phyloP scores from a whole-genome alignment of 2,329 filamentous ascomycete species.

The Metarhizium album region DNA sequence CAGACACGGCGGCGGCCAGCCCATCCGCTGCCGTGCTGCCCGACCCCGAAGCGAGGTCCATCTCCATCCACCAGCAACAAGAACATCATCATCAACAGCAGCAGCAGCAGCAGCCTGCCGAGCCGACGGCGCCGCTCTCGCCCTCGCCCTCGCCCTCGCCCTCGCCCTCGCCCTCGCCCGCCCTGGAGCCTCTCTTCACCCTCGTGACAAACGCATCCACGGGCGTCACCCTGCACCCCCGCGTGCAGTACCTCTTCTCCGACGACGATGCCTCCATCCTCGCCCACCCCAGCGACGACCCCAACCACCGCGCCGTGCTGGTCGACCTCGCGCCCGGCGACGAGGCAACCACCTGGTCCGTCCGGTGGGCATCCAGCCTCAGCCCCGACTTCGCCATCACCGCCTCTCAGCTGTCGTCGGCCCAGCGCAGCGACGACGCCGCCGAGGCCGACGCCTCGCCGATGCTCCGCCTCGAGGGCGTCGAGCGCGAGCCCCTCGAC shows the following conservation, averaged over 20 bases:
- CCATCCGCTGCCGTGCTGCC: too few species aligned
- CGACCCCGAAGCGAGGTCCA: background rate
- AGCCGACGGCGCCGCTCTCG: too few species aligned
- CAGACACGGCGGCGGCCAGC: background rate
- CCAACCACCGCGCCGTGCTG: constrained; percentile 38
- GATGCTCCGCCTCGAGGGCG: constrained; percentile 26
- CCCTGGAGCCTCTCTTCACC: constrained; percentile 75
- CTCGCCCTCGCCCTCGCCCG: constrained; percentile 3
- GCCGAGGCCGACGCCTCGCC: constrained; percentile 14
- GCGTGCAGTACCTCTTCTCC: constrained; percentile 83
- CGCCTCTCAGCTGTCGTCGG: constrained; percentile 28
- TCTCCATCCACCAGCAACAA: too few species aligned
- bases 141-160: background rate
- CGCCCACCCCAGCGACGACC: constrained; percentile 43
- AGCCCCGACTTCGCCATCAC: constrained; percentile 60
- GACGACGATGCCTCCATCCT: constrained; percentile 80
- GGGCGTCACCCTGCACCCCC: constrained; percentile 69
- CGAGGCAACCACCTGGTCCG: constrained; percentile 29
- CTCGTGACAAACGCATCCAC: constrained; percentile 68
- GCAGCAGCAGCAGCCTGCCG: background rate
- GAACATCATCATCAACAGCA: too few species aligned
- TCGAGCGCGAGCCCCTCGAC: constrained; percentile 26
- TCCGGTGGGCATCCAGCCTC: constrained; percentile 62
- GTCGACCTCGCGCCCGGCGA: constrained; percentile 38
- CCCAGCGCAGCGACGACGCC: constrained; percentile 25